Base-by-base conservation (phyloP, 129 eudicot species). In the Pittosporum tobira region DNA sequence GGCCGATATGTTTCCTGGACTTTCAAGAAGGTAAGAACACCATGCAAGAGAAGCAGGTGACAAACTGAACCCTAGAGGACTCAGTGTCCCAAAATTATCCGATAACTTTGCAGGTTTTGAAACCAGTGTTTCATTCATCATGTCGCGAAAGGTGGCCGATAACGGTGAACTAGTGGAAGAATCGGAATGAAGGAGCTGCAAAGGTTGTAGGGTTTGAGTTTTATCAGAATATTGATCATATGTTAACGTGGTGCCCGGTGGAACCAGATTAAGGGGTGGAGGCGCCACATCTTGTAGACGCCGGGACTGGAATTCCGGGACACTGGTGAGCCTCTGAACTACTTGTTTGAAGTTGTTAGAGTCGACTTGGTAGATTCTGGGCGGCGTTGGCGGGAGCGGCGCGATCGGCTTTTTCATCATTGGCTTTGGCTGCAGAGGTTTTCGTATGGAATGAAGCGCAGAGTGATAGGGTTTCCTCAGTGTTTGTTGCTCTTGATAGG, bases 291-390 rank as follows among this genome's bases (percentile, higher is more conserved):
- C 72, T 58, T 75, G 64, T 11, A 62, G 72, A 20, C 63, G 76
- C 50, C 69, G 71, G 22, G 65, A 47, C 37, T 80, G 84, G 54
- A 57, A 71, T 10, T 72, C 76, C 0, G 64, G 70, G 15, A 72
- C 63, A 28, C 83, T 71, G 13, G 96, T 88, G 18, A 88, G 94
- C 73, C 23, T 52, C 44, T 81, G 96, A 57, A 88, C 96, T 2
- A 72, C 84, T 31, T 81, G 72, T 54, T 71, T 79, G 78, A 88
- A 88, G 23, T 88, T 59, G 2, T 36, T 49, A 0, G 87, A 51
- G 11, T 84, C 74, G 14, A 88, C 84, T 6, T 74, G 79, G 77
- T 88, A 88, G 21, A 88, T 63, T 57, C 57, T 81, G 0, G 94
- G 80, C 2, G 75, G 88, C 13, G 76, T 74, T 23, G 83, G 84